Conservation (phyloP, 305 asterid genomes). For the Fraxinus sp. region DNA sequence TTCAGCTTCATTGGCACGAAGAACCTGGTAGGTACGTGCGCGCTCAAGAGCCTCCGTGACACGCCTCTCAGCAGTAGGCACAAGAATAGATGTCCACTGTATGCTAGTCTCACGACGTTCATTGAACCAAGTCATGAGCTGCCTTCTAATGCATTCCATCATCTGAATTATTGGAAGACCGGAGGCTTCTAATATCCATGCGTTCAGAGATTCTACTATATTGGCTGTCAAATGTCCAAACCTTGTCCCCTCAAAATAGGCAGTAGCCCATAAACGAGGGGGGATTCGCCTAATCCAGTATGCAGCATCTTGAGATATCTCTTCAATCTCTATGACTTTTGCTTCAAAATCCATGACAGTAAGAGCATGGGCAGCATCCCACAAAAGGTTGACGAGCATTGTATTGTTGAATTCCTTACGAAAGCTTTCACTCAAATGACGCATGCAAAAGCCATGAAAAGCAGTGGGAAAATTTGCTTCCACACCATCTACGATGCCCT, state of each 20-base stretch:
- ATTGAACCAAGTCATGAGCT: conserved; percentile 95
- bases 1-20: conserved; percentile 93
- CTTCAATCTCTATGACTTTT: conserved; percentile 79
- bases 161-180: conserved; percentile 91
- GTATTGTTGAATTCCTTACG: conserved; percentile 86
- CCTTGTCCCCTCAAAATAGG: conserved; percentile 85
- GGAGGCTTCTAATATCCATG: conserved; percentile 87
- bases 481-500: conserved; percentile 79
- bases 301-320: conserved; percentile 85
- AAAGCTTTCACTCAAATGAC: conserved; percentile 84
- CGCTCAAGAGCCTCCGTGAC: conserved; percentile 93
- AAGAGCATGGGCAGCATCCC: conserved; percentile 91
- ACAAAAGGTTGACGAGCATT: conserved; percentile 76
- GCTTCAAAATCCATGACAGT: conserved; percentile 77
- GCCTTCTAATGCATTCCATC: conserved; percentile 96
- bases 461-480: conserved; percentile 94
- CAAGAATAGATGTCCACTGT: conserved; percentile 97
- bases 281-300: conserved; percentile 80
- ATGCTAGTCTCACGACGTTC: conserved; percentile 93
- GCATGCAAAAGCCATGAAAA: conserved; percentile 95
- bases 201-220: conserved; percentile 64
- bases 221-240: conserved; percentile 90
- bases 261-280: conserved; percentile 90
- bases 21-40: conserved; percentile 90
- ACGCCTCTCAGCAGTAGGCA: conserved; percentile 82